phyloP scores from a whole-genome alignment of 768 basidiomycete genomes.

The Glaciozyma martinii region DNA sequence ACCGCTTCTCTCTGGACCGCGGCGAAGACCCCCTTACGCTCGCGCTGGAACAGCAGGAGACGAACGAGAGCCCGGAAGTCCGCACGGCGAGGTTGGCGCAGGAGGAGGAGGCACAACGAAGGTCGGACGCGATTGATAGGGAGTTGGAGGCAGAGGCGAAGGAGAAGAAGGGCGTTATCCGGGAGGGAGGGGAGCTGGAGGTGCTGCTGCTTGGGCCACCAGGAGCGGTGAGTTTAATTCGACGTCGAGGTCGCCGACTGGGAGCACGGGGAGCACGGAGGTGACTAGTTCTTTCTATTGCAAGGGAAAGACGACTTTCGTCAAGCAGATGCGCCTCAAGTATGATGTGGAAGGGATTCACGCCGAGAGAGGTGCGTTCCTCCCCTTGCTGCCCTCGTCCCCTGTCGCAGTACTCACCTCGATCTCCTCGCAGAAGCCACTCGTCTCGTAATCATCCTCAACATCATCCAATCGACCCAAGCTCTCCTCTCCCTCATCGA shows the following conservation, averaged over 20 bases:
- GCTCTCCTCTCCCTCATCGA: slow-evolving; percentile 1
- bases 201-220: not conserved
- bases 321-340: not conserved
- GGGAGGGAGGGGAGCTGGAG: not conserved
- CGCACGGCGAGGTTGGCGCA: not conserved
- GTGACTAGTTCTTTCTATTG: not conserved
- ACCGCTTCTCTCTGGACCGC: not conserved
- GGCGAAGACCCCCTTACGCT: not conserved
- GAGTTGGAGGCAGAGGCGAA: not conserved
- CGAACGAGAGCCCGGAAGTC: not conserved
- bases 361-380: not conserved
- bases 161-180: not conserved
- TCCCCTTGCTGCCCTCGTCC: too few species aligned
- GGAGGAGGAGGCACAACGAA: not conserved
- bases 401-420: too few species aligned
- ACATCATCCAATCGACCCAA: not conserved
- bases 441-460: slow-evolving; percentile 4
- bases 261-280: not conserved
- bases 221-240: not conserved
- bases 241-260: not conserved
- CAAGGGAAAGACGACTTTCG: slow-evolving; percentile 2
- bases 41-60: not conserved
- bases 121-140: not conserved
- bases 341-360: not conserved
- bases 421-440: not conserved